Evolutionary conservation across 2,329 filamentous ascomycete species (phyloP).

Genomic region (Penicillium sp.): DNA sequence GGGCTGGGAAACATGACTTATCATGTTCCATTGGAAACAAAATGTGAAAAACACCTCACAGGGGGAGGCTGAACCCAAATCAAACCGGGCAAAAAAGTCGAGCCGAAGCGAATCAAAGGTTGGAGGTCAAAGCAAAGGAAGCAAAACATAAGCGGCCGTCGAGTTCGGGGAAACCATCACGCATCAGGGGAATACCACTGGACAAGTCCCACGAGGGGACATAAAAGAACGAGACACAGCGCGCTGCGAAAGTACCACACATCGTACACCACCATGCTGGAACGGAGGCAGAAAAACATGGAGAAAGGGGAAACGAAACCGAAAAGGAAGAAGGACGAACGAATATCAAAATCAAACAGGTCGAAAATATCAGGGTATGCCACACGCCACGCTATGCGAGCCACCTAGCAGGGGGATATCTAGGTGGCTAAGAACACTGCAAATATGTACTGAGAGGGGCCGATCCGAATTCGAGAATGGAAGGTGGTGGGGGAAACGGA

Average conservation of each 20-base stretch:
- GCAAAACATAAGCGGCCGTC: conserved; percentile 15
- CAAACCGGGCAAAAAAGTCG: conserved; percentile 4
- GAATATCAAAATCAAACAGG: conserved; percentile 22
- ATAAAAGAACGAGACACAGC: conserved; percentile 59
- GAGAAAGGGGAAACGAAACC: neutral
- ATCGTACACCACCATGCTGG: conserved; percentile 24
- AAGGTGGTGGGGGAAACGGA: conserved; percentile 5
- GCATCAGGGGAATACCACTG: conserved; percentile 23
- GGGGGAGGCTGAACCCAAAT: neutral
- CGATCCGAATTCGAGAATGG: conserved; percentile 18
- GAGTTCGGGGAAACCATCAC: conserved; percentile 21
- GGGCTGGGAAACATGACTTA: conserved; percentile 2
- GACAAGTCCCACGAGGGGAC: conserved; percentile 44
- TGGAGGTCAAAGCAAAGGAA: neutral
- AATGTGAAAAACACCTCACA: neutral
- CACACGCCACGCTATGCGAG: conserved; percentile 53
- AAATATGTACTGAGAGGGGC: conserved; percentile 46
- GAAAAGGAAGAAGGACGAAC: conserved; percentile 21
- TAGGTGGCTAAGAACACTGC: conserved; percentile 35
- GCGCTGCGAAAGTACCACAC: conserved; percentile 11
- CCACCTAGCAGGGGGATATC: conserved; percentile 29
- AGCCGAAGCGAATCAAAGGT: neutral
- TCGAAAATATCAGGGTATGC: conserved; percentile 44
- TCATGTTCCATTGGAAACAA: neutral
- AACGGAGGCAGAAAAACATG: conserved; percentile 17